Percentiles rank a stretch among this genome's conserved stretches.
Conservation (phyloP, 2,329 filamentous ascomycete species). For the Akanthomyces dipterigenus region DNA sequence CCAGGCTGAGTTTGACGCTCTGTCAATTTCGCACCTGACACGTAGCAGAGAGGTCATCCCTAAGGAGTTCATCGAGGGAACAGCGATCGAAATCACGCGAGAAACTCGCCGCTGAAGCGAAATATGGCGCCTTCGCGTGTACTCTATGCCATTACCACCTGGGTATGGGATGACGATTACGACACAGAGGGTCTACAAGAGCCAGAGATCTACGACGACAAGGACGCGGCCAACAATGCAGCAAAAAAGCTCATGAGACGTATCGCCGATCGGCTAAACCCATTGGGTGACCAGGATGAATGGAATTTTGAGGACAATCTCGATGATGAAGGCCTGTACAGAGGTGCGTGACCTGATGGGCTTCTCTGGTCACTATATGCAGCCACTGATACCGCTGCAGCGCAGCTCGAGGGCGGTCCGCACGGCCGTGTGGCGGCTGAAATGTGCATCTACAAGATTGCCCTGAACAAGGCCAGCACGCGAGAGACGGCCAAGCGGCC, state of each 20-base stretch:
- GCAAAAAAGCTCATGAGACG: conserved; percentile 1
- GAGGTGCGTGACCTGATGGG: not conserved
- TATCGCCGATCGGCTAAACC: not conserved
- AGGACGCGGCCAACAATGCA: not conserved
- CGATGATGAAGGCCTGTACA: conserved; percentile 9
- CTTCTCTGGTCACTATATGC: not conserved
- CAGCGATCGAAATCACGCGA: not conserved
- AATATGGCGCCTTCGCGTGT: not conserved
- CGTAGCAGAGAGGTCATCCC: no score
- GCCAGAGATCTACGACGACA: conserved; percentile 9
- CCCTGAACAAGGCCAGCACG: conserved; percentile 2
- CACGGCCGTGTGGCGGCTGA: not conserved
- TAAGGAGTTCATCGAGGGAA: no score
- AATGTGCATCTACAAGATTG: conserved; percentile 7
- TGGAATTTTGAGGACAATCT: not conserved
- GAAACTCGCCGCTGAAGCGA: no score
- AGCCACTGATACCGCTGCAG: not conserved
- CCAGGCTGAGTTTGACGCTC: not conserved
- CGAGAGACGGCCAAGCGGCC: not conserved
- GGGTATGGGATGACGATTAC: not conserved
- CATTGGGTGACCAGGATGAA: not conserved
- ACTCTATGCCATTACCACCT: not conserved
- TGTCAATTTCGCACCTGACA: not conserved
- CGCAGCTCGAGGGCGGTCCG: not conserved
- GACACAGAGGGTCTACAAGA: not conserved